Conservation (phyloP, 345 rosid genomes). For the Acer saccharum region DNA sequence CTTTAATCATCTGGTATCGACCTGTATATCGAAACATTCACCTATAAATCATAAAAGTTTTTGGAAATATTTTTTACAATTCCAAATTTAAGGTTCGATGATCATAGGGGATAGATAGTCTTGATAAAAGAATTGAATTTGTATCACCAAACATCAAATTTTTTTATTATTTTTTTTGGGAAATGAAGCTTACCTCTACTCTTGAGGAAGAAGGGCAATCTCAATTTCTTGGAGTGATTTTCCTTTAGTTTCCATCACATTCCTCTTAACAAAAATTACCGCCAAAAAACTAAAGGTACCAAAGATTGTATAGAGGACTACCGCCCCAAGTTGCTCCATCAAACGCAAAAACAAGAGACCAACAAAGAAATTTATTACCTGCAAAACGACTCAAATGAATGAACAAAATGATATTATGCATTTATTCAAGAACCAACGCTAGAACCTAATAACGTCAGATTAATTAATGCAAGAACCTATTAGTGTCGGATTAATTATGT, state of each 20-base stretch:
- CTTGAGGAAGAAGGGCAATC: slow-evolving; percentile 64
- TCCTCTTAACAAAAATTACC: slow-evolving; percentile 69
- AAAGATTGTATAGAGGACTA: slow-evolving; percentile 63
- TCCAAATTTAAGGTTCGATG: too few relatives aligned
- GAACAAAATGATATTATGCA: slow-evolving; percentile 8
- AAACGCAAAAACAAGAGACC: slow-evolving; percentile 80
- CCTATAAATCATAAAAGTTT: not conserved
- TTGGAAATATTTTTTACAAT: too few relatives aligned
- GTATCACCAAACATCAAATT: not conserved
- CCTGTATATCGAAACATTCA: not conserved
- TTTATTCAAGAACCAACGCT: not conserved
- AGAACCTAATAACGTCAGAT: too few relatives aligned
- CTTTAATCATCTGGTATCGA: not conserved
- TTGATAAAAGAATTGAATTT: too few relatives aligned
- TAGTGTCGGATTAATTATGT: not conserved
- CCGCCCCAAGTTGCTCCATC: slow-evolving; percentile 80
- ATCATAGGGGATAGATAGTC: too few relatives aligned
- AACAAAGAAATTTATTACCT: slow-evolving; percentile 88
- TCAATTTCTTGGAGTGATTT: slow-evolving; percentile 95
- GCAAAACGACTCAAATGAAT: slow-evolving; percentile 23
- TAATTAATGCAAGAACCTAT: too few relatives aligned
- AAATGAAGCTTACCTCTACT: slow-evolving; percentile 32
- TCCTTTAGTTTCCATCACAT: slow-evolving; percentile 87
- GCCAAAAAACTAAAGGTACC: slow-evolving; percentile 72
- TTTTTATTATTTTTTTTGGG: not conserved